Evolutionary conservation across 1,139 yeast species (phyloP), one percentile per base, ranked within the genome.

Genomic region (Candida sp.): DNA sequence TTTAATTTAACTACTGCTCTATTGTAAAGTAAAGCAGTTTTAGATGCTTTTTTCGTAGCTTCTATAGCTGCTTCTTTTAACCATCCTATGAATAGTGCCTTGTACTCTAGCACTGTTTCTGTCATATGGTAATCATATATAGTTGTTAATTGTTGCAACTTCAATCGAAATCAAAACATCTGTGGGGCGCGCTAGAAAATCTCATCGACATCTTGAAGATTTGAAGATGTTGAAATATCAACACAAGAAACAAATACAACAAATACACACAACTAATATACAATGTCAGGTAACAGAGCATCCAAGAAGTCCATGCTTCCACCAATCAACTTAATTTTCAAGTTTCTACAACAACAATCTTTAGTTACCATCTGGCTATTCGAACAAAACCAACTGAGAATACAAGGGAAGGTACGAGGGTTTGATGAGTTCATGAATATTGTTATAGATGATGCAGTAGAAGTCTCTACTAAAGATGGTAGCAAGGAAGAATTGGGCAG

Each of bases 341-440:
- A 87, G 63, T 87, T 81, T 59, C 73, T 93, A 49, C 97, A 91
- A 60, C 87, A 85, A 55, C 95, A 88, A 53, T 72, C 86, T 2
- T 70, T 75, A 21, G 97, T 91, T 34, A 81, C 84, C 21, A 81
- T 91, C 37, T 91, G 97, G 97, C 73, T 91, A 22, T 90, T 76
- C 54, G 98, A 93, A 57, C 97, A 93, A 61, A 78, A 84, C 0
- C 82, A 81, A 30, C 75, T 78, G 53, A 74, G 95, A 49, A 79
- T 95, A 25, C 90, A 87, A 53, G 99, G 99, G 1, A 80, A 77
- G 51, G 84, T 93, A 40, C 73, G 81, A 55, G 99, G 99, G 1
- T 93, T 95, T 64, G 99, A 95, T 63, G 99, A 95, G 67, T 93
- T 90, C 58, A 93, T 95, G 99, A 95, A 95, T 57, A 67, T 95